Evolutionary conservation across 169 alveolate genomes (phyloP), one percentile per base, ranked within the genome.

Genomic region (Theileria sp.): DNA sequence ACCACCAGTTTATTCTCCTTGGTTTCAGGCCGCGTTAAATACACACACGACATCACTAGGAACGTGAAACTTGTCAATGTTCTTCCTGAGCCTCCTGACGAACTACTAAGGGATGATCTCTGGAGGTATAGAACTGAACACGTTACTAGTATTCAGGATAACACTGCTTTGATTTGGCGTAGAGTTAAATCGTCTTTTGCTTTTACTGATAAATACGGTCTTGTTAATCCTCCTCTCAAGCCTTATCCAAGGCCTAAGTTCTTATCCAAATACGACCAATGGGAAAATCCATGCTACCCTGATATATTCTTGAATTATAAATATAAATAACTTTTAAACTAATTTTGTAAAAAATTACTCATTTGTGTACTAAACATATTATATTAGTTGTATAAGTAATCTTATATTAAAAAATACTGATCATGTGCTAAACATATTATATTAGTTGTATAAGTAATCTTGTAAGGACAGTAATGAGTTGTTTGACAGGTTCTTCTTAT

Each of bases 111-210:
- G 65, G 94, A 87, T 0, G 97, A 93, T 64, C 77, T 92, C 49
- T 93, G 96, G 95, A 70, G 97, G 23, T 94, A 94, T 77, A 82
- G 97, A 19, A 94, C 96, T 1, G 97, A 94, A 77, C 96, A 93
- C 77, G 95, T 93, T 4, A 70, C 86, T 17, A 71, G 92, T 60
- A 67, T 88, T 51, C 96, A 94, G 81, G 97, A 94, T 84, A 94
- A 94, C 77, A 61, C 94, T 26, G 86, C 92, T 17, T 34, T 93
- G 44, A 77, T 93, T 25, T 72, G 70, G 75, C 75, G 93, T 49
- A 79, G 97, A 26, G 81, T 75, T 82, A 94, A 94, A 75, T 76
- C 80, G 3, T 66, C 83, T 3, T 69, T 64, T 65, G 67, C 69
- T 54, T 73, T 86, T 58, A 49, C 51, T 23, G 58, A 74, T 38